Evolutionary conservation across 345 rosid genomes (phyloP), one percentile per base, ranked within the genome.

Genomic region (Raphanus raphanistrum): DNA sequence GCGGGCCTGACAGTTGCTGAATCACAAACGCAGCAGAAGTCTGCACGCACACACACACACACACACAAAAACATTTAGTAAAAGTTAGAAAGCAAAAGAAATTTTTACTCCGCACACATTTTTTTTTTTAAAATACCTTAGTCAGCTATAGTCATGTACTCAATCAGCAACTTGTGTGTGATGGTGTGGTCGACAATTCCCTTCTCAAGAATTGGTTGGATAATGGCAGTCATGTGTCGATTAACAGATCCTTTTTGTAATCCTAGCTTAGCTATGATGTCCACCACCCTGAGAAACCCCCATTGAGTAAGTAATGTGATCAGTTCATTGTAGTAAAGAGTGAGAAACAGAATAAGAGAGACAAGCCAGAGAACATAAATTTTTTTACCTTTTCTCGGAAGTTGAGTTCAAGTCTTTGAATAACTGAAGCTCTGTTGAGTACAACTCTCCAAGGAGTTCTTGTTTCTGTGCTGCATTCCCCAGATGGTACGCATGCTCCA

Each of bases 121-220:
- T 10, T 8, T 33, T 16, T 17, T 16, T 7, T 15, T 55, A 41
- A 11, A 27, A 8, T 55, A 95, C 98, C 98, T 90, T 84, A 80
- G n/a, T 87, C 96, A 69, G 94, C 96, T 72, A 93, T 72, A 79
- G 87, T 84, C 63, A 95, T 79, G 83, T 90, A 93, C 81, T 95
- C 99, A 76, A 87, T 67, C 48, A 95, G 79, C 83, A 93, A 66
- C 71, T 86, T 87, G 84, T 95, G 99, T 80, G 82, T 83, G 74
- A 95, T 90, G 59, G 93, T 80, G 84, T 95, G 98, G 80, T 92
- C 99, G 5, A 91, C 85, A 55, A 95, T 89, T 79, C 98, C 98
- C 79, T 95, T 95, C 88, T 95, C 98, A 2, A 95, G 80, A 80
- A 95, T 87, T 50, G 98, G 99, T 82, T 92, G 97, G 82, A 92